phyloP scores from a whole-genome alignment of 371 early-diverging fungal species.

The Sporodiniella umbellata region DNA sequence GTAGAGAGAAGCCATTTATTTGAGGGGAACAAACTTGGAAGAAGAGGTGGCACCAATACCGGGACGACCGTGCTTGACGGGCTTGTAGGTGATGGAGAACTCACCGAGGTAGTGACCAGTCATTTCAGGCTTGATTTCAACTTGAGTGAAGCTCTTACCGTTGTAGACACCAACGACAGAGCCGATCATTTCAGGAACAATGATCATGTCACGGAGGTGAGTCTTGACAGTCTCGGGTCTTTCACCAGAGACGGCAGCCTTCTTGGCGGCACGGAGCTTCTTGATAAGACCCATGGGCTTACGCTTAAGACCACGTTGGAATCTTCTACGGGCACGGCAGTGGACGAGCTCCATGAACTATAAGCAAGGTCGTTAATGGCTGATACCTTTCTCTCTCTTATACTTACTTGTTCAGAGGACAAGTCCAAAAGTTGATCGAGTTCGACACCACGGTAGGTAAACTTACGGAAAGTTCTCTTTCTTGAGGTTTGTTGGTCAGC shows the following conservation, averaged over 20 bases:
- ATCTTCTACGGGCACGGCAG: constrained; percentile 94
- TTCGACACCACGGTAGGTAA: constrained; percentile 97
- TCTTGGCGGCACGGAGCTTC: constrained; percentile 96
- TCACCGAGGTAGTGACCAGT: constrained; percentile 98
- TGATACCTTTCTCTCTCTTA: not conserved
- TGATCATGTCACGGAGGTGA: constrained; percentile 99
- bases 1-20: too few relatives aligned
- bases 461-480: constrained; percentile 96
- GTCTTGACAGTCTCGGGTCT: constrained; percentile 99
- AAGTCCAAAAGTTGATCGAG: constrained; percentile 85
- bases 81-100: constrained; percentile 96
- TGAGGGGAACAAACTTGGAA: constrained; percentile 48
- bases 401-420: constrained; percentile 71
- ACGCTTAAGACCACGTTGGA: constrained; percentile 96
- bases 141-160: constrained; percentile 99
- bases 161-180: constrained; percentile 98
- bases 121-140: constrained; percentile 99
- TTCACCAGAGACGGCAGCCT: constrained; percentile 74
- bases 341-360: constrained; percentile 94
- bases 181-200: constrained; percentile 99
- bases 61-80: constrained; percentile 98
- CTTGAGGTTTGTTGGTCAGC: constrained; percentile 61
- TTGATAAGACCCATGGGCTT: constrained; percentile 95
- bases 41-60: constrained; percentile 98
- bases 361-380: too few relatives aligned